phyloP scores from a whole-genome alignment of 441 rosid species.

The Geranium incanum region DNA sequence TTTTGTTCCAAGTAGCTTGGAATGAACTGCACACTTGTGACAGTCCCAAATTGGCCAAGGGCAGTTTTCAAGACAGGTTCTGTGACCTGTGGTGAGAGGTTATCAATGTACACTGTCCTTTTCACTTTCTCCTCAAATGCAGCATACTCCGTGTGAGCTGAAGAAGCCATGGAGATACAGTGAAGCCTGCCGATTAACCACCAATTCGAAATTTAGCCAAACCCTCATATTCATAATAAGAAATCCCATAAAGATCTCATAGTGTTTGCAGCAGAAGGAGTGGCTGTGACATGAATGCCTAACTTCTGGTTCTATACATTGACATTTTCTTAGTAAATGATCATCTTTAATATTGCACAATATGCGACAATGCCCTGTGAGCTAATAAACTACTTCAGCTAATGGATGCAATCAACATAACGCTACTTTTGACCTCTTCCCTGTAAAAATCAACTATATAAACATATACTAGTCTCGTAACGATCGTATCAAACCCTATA shows the following conservation, averaged over 20 bases:
- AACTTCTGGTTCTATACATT: background rate
- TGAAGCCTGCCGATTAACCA: too few species aligned
- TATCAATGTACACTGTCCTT: slow-evolving; percentile 59
- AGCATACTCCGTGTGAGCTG: slow-evolving; percentile 35
- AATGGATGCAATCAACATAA: background rate
- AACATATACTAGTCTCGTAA: too few species aligned
- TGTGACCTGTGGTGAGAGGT: slow-evolving; percentile 56
- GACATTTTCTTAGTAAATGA: background rate
- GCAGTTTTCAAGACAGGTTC: slow-evolving; percentile 43
- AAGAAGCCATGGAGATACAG: slow-evolving; percentile 36
- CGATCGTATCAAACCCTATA: background rate
- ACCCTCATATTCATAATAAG: too few species aligned
- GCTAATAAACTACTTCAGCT: background rate
- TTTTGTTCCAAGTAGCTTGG: slow-evolving; percentile 43
- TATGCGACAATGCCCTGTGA: background rate
- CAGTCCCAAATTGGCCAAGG: slow-evolving; percentile 58
- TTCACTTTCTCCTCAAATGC: slow-evolving; percentile 50
- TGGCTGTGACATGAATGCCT: background rate
- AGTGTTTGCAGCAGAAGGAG: background rate
- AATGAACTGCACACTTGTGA: slow-evolving; percentile 42
- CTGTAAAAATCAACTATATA: background rate
- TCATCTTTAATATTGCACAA: background rate
- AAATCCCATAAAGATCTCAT: too few species aligned
- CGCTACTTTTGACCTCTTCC: background rate
- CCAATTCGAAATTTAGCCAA: too few species aligned